Evolutionary conservation across 2,329 filamentous ascomycete species (phyloP).

Genomic region (Laburnicola sp.): DNA sequence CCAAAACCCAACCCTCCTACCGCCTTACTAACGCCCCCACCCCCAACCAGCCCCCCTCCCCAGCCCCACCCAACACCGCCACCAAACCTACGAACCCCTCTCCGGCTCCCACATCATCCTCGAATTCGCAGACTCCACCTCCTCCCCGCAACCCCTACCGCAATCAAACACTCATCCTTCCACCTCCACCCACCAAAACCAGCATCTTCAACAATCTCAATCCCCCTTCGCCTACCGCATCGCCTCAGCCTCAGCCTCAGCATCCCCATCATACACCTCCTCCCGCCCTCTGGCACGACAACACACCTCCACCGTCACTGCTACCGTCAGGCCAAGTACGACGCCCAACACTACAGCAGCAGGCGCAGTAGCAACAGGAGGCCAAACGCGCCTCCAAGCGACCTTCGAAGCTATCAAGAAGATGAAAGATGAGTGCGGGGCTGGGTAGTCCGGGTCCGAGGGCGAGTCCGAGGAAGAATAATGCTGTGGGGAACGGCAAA

Average conservation of each 20-base stretch:
- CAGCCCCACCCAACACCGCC: background rate
- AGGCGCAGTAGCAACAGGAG: background rate
- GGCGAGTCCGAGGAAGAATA: too few relatives aligned
- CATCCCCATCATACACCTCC: constrained; percentile 4
- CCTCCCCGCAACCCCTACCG: constrained; percentile 8
- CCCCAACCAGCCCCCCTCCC: constrained; percentile 2
- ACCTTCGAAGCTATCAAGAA: constrained; percentile 35
- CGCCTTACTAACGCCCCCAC: background rate
- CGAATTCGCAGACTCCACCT: constrained; percentile 28
- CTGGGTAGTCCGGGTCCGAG: constrained; percentile 24
- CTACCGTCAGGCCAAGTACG: too few relatives aligned
- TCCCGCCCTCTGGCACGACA: too few relatives aligned
- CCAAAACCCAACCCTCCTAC: background rate
- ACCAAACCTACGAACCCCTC: constrained; percentile 21
- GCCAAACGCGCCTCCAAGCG: constrained; percentile 27
- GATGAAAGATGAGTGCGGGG: constrained; percentile 21
- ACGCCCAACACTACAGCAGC: background rate
- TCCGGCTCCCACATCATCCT: constrained; percentile 22
- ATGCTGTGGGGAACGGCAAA: too few relatives aligned
- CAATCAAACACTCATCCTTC: background rate
- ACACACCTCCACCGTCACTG: too few relatives aligned
- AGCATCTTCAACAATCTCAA: constrained; percentile 6
- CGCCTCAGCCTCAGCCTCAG: constrained; percentile 15
- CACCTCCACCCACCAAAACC: constrained; percentile 4
- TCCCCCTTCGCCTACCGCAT: background rate